phyloP scores from a whole-genome alignment of 169 alveolate genomes.

The Besnoitia besnoiti region DNA sequence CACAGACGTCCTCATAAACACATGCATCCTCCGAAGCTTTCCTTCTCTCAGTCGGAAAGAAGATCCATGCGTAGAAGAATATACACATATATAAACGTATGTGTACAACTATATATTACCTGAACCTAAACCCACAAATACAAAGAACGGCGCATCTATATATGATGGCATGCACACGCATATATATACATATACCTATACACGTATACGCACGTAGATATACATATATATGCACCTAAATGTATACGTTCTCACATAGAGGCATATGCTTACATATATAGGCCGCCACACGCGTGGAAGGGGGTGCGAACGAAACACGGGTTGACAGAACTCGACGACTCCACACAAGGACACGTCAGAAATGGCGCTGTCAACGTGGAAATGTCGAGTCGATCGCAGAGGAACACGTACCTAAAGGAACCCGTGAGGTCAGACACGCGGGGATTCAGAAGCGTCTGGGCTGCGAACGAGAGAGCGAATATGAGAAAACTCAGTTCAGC shows the following conservation, averaged over 20 bases:
- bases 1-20: too few species aligned
- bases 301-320: not conserved
- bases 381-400: not conserved
- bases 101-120: not conserved
- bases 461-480: constrained; percentile 60
- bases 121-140: not conserved
- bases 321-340: too few species aligned
- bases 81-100: not conserved
- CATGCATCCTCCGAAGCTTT: too few species aligned
- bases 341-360: not conserved
- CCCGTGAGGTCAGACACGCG: constrained; percentile 93
- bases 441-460: constrained; percentile 84
- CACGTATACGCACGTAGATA: not conserved
- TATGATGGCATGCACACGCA: too few species aligned
- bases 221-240: not conserved
- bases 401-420: constrained; percentile 84
- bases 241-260: not conserved
- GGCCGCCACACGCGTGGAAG: not conserved
- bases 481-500: not conserved
- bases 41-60: too few species aligned
- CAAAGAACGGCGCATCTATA: not conserved
- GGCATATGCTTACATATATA: not conserved
- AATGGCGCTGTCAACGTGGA: not conserved
- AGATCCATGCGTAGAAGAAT: too few species aligned
- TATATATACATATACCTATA: not conserved